Percentiles rank a stretch among this genome's conserved stretches.
phyloP scores from a whole-genome alignment of 768 basidiomycete species.

The Hypholoma sublateritium region DNA sequence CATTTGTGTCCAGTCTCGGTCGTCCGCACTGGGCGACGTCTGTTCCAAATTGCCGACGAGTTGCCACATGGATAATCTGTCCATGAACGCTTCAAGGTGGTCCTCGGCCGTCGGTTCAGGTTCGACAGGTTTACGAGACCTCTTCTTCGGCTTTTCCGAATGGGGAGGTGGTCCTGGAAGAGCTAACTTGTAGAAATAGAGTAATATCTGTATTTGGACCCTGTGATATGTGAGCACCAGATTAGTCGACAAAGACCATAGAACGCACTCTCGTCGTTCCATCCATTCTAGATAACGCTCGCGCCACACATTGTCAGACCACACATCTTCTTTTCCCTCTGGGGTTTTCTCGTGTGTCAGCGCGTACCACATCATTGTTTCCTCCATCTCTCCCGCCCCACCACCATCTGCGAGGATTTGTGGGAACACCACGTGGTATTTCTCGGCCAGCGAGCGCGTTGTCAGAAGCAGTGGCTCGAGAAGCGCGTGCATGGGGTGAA shows the following conservation, averaged over 20 bases:
- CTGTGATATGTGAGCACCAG: conserved; percentile 31
- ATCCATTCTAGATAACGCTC: conserved; percentile 59
- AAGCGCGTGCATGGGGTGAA: conserved; percentile 56
- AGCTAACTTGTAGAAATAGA: conserved; percentile 66
- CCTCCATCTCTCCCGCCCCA: conserved; percentile 64
- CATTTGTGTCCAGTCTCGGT: conserved; percentile 71
- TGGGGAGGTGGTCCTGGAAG: conserved; percentile 44
- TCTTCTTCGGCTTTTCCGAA: conserved; percentile 24
- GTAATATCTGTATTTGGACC: conserved; percentile 72
- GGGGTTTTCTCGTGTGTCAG: conserved; percentile 56
- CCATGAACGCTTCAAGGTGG: conserved; percentile 73
- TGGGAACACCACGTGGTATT: conserved; percentile 66
- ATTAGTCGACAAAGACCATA: not conserved
- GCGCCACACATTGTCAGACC: conserved; percentile 56
- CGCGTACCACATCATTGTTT: conserved; percentile 77
- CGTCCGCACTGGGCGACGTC: conserved; percentile 20
- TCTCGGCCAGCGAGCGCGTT: conserved; percentile 48
- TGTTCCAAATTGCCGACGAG: conserved; percentile 43
- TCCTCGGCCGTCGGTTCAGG: conserved; percentile 38
- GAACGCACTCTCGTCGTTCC: conserved; percentile 64
- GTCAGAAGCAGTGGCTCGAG: conserved; percentile 68
- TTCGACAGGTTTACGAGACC: conserved; percentile 18
- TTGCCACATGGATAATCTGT: conserved; percentile 79
- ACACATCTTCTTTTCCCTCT: conserved; percentile 33
- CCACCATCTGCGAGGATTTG: conserved; percentile 58